A percentile compares a stretch with the other conserved stretches of the same genome.
Evolutionary conservation across 768 basidiomycete species (phyloP).

Genomic region (Mycena belliarum): DNA sequence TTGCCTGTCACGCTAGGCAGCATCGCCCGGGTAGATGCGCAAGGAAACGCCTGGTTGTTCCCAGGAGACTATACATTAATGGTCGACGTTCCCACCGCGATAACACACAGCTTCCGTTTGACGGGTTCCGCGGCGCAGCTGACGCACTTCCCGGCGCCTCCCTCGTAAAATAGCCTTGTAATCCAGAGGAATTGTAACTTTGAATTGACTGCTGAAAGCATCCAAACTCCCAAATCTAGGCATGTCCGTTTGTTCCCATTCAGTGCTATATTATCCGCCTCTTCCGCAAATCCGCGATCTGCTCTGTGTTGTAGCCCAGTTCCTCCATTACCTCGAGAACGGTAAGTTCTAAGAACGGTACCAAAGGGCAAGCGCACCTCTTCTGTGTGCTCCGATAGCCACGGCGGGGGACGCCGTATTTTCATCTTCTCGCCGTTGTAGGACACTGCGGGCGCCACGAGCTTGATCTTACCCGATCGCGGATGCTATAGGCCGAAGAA

Average conservation of each 20-base stretch:
- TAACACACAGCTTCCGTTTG: constrained; percentile 13
- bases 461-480: constrained; percentile 72
- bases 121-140: constrained; percentile 15
- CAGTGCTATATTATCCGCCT: constrained; percentile 38
- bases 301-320: constrained; percentile 36
- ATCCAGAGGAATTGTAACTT: not conserved
- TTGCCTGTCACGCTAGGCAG: constrained; percentile 14
- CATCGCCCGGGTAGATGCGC: constrained; percentile 13
- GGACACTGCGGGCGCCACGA: constrained; percentile 78
- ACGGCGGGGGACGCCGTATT: constrained; percentile 79
- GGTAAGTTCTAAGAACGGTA: not conserved
- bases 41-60: constrained; percentile 15
- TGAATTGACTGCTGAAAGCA: not conserved
- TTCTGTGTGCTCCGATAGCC: constrained; percentile 79
- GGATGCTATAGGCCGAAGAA: constrained; percentile 53
- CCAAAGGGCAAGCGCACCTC: constrained; percentile 48
- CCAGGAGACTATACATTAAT: constrained; percentile 18
- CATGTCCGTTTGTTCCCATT: too few relatives aligned
- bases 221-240: too few relatives aligned
- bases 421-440: constrained; percentile 83
- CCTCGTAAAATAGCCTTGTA: not conserved
- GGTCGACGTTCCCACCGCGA: constrained; percentile 16
- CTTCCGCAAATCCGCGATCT: constrained; percentile 45
- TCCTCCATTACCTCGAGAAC: constrained; percentile 41
- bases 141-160: constrained; percentile 1